Percentiles rank a stretch among this genome's conserved stretches.
Conservation (phyloP, 148 eudicot species). For the Spergularia marina region DNA sequence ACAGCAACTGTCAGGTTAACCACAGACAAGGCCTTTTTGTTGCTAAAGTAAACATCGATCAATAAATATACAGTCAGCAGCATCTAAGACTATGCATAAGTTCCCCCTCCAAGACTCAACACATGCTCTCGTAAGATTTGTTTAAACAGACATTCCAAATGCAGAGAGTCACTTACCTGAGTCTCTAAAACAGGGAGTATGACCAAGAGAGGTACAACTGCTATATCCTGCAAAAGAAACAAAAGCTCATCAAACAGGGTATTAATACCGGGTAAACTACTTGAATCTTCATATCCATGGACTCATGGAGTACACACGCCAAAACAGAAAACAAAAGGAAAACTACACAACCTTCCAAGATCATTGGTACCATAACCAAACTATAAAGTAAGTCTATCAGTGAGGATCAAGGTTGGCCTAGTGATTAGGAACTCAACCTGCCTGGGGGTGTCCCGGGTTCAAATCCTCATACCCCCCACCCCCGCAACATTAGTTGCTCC, state of each 20-base stretch:
- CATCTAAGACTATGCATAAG: no score
- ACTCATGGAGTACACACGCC: not conserved
- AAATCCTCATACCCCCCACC: no score
- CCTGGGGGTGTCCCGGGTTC: no score
- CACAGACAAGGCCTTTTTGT: not conserved
- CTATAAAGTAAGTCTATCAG: not conserved
- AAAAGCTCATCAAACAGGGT: conserved; percentile 16
- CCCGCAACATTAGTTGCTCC: no score
- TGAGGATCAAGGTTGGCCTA: no score
- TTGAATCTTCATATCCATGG: conserved; percentile 7
- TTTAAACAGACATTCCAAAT: not conserved
- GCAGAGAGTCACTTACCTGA: conserved; percentile 54
- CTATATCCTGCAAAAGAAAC: conserved; percentile 82
- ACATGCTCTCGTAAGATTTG: not conserved
- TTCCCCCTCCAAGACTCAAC: no score
- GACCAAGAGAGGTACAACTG: conserved; percentile 98
- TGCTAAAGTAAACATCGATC: not conserved
- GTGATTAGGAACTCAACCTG: no score
- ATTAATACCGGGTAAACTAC: not conserved
- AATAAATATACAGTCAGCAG: no score
- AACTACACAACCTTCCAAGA: not conserved
- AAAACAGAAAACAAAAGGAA: conserved; percentile 5
- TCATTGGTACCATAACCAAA: not conserved
- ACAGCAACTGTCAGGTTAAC: no score
- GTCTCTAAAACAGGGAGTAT: conserved; percentile 94